Evolutionary conservation across 2,329 filamentous ascomycete species (phyloP), one percentile per base, ranked within the genome.

Genomic region (Alternaria tenuissima): DNA sequence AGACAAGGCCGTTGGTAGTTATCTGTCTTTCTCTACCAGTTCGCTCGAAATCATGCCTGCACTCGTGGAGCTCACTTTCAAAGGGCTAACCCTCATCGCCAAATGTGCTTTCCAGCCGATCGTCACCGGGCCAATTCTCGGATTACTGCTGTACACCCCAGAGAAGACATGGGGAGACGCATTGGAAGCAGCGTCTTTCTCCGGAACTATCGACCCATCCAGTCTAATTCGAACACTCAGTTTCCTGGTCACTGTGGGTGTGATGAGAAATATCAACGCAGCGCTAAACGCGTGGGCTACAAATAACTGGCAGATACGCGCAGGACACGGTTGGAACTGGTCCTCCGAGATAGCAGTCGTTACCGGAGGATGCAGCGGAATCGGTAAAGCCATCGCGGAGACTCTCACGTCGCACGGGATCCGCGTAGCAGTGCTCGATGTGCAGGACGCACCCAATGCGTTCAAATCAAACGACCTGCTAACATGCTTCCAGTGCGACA

Each of bases 401-500:
- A 57, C 56, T 28, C 56, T 67, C 52, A 48, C 49, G 18, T 47
- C 42, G 28, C 51, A 55, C 5, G 56, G 65, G 4, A 52, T 67
- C 20, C 55, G 52, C 38, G 61, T 68, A 18, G 61, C 57, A 51
- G 61, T 69, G 26, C 44, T 69, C 28, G 65, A 68, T 54, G 46
- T 67, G 5, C 52, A 59, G 46, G 57, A 56, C 39, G 44, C 52
- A 36, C 57, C 57, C 26, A 28, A 52, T 32, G 20, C 43, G 9
- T 52, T 63, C 41, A 43, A 51, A 32, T 55, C 41, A 24, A 65
- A 67, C 38, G 9, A 34, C 24, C 60, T 63, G 52, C 20, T 49
- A 51, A 41, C 57, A 54, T 68, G 58, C 56, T 68, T 68, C 43
- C 55, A 59, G n/a, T 62, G 62, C 57, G 65, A 71, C 49, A 47